phyloP scores from a whole-genome alignment of 2,329 filamentous ascomycete species.

The Aphanocladium album region DNA sequence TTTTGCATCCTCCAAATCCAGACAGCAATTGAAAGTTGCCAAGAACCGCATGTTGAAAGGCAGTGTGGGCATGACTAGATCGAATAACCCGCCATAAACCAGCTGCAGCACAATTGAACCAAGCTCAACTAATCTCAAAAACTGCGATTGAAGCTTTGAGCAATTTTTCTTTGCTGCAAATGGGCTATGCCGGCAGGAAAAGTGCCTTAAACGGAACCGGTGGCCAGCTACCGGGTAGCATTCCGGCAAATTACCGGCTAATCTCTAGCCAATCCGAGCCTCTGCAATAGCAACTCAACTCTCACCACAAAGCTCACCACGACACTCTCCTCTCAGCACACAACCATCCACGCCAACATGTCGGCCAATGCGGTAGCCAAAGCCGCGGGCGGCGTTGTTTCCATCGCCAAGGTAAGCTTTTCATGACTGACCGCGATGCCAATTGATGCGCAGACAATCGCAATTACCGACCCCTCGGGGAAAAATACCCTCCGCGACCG shows the following conservation, averaged over 20 bases:
- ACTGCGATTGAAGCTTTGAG: too few species aligned
- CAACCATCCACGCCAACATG: conserved; percentile 40
- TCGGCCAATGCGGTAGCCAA: conserved; percentile 56
- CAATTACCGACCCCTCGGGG: not conserved
- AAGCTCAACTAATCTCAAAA: too few species aligned
- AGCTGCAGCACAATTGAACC: too few species aligned
- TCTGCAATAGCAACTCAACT: conserved; percentile 14
- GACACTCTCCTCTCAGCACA: conserved; percentile 14
- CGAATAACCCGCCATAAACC: too few species aligned
- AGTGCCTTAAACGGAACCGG: too few species aligned
- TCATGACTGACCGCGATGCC: conserved; percentile 13
- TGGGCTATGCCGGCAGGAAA: too few species aligned
- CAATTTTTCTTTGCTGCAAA: too few species aligned
- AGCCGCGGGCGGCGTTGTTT: conserved; percentile 48
- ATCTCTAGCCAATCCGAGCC: conserved; percentile 12
- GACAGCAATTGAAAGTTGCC: too few species aligned
- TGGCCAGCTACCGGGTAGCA: too few species aligned
- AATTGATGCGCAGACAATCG: conserved; percentile 16
- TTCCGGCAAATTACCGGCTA: conserved; percentile 18
- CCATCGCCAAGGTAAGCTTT: conserved; percentile 54
- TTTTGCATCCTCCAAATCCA: too few species aligned
- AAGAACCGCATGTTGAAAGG: too few species aligned
- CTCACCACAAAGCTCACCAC: conserved; percentile 11
- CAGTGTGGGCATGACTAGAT: too few species aligned
- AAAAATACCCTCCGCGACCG: conserved; percentile 4